Base-by-base conservation (phyloP, 495 filamentous ascomycete genomes). In the Daldinia vernicosa region DNA sequence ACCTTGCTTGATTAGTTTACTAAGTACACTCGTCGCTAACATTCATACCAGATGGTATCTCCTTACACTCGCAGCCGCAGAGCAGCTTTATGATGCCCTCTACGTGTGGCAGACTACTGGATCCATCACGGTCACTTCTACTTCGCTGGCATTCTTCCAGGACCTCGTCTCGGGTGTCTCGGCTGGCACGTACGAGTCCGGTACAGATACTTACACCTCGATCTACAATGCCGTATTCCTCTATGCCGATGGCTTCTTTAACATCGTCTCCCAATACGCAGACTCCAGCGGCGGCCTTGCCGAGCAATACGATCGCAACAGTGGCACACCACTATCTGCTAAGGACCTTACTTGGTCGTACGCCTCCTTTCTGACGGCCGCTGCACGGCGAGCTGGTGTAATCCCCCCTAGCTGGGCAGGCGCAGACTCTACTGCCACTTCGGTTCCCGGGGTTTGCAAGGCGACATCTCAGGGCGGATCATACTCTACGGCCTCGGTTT, bases 261-360 rank as follows among this genome's bases (percentile, higher is more conserved):
- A 82, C 37, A 76, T 90, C 60, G 85, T 86, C 32, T 76, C 79
- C 40, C 69, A 83, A 69, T 87, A 83, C 79, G 84, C 74, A 30
- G 78, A 54, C 30, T 50, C 80, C 22, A 84, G 85, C 64, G 90
- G 90, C 19, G 83, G 84, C 6, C 63, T 91, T 12, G 76, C 85
- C 11, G 90, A 92, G 75, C 89, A 92, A 70, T 91, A 81, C 67
- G 80, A 84, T 74, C 84, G 82, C 62, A 73, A 78, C 47, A 78
- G 75, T 57, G 89, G 89, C 47, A 57, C 66, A 0, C 84, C 84
- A 9, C 66, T 87, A n/a, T 88, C 86, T 0, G 90, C 89, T 8
- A 64, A 79, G 11, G 82, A 91, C 71, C 80, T 92, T 15, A 92
- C 90, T 15, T 92, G 90, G 90, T 91, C 87, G 12, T 90, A 88